Conservation (phyloP, 2,329 filamentous ascomycete genomes). For the Penicillium crustosum region DNA sequence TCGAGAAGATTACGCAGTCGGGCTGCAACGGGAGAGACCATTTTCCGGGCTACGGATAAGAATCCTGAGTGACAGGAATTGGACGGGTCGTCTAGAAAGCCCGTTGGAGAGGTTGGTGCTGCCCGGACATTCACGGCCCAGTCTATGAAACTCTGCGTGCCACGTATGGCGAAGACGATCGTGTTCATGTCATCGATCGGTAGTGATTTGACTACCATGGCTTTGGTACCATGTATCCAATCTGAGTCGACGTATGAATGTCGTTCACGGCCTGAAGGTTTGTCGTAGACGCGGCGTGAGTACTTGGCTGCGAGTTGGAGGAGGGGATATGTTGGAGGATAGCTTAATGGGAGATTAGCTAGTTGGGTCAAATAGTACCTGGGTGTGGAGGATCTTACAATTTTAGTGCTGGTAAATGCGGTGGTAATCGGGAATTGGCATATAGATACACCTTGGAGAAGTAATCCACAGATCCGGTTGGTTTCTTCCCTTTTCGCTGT, state of each 20-base stretch:
- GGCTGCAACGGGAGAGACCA: constrained; percentile 70
- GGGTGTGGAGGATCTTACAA: constrained; percentile 51
- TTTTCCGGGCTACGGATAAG: constrained; percentile 70
- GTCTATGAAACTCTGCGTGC: constrained; percentile 76
- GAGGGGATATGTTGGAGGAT: constrained; percentile 73
- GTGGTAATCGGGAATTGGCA: constrained; percentile 71
- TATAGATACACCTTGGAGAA: constrained; percentile 79
- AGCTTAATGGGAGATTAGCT: constrained; percentile 45
- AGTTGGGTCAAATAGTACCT: neutral
- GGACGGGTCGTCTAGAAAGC: constrained; percentile 73
- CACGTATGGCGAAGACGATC: constrained; percentile 80
- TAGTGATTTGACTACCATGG: constrained; percentile 80
- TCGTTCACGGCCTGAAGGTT: constrained; percentile 61
- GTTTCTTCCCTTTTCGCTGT: constrained; percentile 6
- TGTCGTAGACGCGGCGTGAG: constrained; percentile 71
- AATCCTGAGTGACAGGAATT: constrained; percentile 83
- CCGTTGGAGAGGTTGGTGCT: constrained; percentile 62
- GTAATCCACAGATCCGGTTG: constrained; percentile 47
- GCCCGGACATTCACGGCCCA: constrained; percentile 81
- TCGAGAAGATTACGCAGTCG: constrained; percentile 68
- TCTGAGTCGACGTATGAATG: constrained; percentile 70
- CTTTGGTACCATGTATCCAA: constrained; percentile 73
- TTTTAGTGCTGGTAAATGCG: constrained; percentile 65
- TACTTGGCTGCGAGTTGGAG: constrained; percentile 77
- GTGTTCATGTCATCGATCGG: constrained; percentile 74